phyloP scores from a whole-genome alignment of 768 basidiomycete species.

The Suillus tomentosus region DNA sequence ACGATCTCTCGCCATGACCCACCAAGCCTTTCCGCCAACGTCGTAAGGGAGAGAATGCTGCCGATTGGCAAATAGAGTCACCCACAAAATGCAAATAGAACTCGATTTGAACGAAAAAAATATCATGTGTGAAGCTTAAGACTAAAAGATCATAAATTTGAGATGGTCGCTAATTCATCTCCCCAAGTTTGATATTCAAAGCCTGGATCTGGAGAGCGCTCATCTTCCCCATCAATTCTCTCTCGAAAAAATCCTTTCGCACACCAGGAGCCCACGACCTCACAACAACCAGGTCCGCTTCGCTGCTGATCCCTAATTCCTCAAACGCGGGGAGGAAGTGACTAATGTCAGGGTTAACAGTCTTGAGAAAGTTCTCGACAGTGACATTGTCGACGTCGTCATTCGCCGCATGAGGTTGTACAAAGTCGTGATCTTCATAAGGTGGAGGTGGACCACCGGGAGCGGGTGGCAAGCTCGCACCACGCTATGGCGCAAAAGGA shows the following conservation, averaged over 20 bases:
- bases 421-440: background rate
- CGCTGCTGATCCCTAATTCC: background rate
- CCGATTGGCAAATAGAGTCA: background rate
- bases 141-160: background rate
- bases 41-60: background rate
- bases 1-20: background rate
- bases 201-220: background rate
- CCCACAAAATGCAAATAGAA: background rate
- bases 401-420: too few relatives aligned
- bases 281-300: background rate
- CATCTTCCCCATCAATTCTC: constrained; percentile 1
- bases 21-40: too few relatives aligned
- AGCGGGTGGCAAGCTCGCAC: background rate
- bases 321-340: background rate
- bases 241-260: background rate
- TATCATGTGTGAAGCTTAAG: background rate
- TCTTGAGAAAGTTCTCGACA: background rate
- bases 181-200: background rate
- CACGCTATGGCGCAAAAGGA: background rate
- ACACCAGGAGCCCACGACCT: background rate
- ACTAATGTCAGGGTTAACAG: background rate
- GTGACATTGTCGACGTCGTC: too few relatives aligned
- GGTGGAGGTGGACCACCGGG: background rate
- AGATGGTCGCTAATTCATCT: background rate
- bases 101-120: background rate